Base-by-base conservation (phyloP, 331 rosid species). In the Rosa hybrid region DNA sequence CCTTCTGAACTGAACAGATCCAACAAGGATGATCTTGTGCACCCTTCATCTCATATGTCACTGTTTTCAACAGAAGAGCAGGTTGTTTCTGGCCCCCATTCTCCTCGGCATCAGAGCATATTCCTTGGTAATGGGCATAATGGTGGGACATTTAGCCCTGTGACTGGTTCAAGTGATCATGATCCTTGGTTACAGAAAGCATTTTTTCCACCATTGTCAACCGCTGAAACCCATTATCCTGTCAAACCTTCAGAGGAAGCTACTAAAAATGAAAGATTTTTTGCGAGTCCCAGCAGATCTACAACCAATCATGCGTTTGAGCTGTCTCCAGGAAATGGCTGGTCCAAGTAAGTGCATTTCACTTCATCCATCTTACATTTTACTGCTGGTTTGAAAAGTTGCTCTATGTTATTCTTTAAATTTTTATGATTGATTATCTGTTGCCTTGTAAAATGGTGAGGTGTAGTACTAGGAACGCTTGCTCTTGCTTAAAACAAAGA, bases 181-280 rank as follows among this genome's bases (percentile, higher is more conserved):
- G 97, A 89, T 86, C 97, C 94, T 49, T 96, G 99, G 99, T 83
- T 72, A 44, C 96, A 89, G 82, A 89, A 78, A 56, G 79, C 88
- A 64, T 86, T 86, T 59, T 90, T 90, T 84, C 99, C 97, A 44
- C 97, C 97, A 34, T 78, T 96, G 83, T 86, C 97, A 64, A 79
- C 86, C 13, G 83, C 91, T 49, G 92, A 85, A 78, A 85, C 60
- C 75, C 82, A 64, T 65, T 81, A 74, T 81, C 57, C 77, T 68
- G 80, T 82, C 87, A 84, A 72, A 81, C 85, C 91, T 83, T 91
- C 84, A 68, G 98, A 88, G 42, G 93, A 73, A 82, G 77, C 85
- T 77, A 57, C 85, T 45, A 94, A 87, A 79, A 90, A 81, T 87
- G 97, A 89, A 80, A 74, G 85, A 82, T 79, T 91, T 65, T 91